Conservation (phyloP, 2,329 filamentous ascomycete species). For the Aureobasidium sp. region DNA sequence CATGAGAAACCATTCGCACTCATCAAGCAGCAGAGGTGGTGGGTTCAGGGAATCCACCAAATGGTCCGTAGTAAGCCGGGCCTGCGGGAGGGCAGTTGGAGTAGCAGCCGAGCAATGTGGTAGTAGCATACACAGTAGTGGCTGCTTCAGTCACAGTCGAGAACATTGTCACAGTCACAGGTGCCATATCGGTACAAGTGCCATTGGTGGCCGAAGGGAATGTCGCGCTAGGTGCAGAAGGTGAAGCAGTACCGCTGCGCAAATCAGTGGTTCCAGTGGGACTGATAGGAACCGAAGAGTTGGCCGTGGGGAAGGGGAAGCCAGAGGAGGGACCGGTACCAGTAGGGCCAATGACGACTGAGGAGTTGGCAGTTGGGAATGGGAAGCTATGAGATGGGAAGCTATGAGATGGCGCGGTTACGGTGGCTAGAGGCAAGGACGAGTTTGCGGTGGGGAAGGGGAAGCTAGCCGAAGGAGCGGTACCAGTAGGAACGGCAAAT, state of each 20-base stretch:
- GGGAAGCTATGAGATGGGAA: too few relatives aligned
- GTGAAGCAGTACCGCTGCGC: neutral
- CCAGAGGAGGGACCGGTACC: neutral
- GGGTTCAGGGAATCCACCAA: neutral
- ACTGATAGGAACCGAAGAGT: neutral
- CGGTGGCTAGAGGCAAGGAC: neutral
- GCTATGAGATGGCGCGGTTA: too few relatives aligned
- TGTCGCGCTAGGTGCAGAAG: neutral
- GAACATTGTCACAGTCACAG: neutral
- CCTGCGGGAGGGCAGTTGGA: conserved; percentile 12
- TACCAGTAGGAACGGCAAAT: neutral
- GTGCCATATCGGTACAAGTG: neutral
- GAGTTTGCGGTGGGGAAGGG: conserved; percentile 1
- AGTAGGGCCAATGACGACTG: neutral
- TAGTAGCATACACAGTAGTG: conserved; percentile 3
- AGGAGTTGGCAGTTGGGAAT: too few relatives aligned
- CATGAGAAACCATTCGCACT: neutral
- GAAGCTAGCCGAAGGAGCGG: conserved; percentile 3
- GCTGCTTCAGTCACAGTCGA: conserved; percentile 1
- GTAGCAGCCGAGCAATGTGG: conserved; percentile 14
- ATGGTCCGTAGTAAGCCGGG: conserved; percentile 5
- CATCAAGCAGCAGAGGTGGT: neutral
- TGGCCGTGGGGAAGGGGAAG: neutral
- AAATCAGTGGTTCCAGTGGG: neutral
- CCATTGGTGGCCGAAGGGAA: neutral